Evolutionary conservation across 768 basidiomycete genomes (phyloP).

Genomic region (Boletus sp.): DNA sequence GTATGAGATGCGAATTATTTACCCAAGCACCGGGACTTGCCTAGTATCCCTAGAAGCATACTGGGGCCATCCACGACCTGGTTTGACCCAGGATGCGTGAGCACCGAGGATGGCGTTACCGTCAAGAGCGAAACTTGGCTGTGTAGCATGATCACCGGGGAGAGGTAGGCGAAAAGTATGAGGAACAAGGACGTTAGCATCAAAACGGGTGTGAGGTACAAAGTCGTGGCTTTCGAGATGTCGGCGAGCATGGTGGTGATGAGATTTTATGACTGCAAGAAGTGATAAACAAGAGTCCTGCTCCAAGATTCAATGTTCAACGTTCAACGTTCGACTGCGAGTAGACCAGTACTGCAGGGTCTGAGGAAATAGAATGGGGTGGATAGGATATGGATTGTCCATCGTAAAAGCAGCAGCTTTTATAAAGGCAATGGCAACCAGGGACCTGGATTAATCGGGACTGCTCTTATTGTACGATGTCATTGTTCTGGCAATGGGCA

Average conservation of each 20-base stretch:
- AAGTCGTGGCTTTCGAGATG: slow-evolving; percentile 63
- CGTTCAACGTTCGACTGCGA: slow-evolving; percentile 5
- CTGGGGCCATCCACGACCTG: slow-evolving; percentile 61
- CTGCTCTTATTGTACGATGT: slow-evolving; percentile 8
- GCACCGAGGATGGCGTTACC: slow-evolving; percentile 54
- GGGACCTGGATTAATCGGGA: neutral
- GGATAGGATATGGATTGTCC: neutral
- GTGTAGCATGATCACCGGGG: slow-evolving; percentile 60
- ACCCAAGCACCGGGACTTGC: slow-evolving; percentile 35
- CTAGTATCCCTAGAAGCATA: slow-evolving; percentile 63
- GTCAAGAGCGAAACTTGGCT: slow-evolving; percentile 62
- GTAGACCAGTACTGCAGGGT: slow-evolving; percentile 24
- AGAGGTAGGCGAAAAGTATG: slow-evolving; percentile 63
- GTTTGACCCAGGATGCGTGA: slow-evolving; percentile 36
- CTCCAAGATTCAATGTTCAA: slow-evolving; percentile 11
- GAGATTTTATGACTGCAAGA: neutral
- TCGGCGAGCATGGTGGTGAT: slow-evolving; percentile 57
- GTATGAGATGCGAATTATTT: neutral
- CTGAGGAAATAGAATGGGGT: slow-evolving; percentile 1
- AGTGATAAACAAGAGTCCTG: slow-evolving; percentile 18
- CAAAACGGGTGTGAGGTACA: slow-evolving; percentile 67
- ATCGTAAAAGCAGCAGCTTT: slow-evolving; percentile 7
- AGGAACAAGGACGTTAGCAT: slow-evolving; percentile 66
- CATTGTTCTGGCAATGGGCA: slow-evolving; percentile 17
- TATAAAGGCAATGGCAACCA: slow-evolving; percentile 8